Evolutionary conservation across 2,329 filamentous ascomycete species (phyloP).

Genomic region (Coniochaeta pulveracea): DNA sequence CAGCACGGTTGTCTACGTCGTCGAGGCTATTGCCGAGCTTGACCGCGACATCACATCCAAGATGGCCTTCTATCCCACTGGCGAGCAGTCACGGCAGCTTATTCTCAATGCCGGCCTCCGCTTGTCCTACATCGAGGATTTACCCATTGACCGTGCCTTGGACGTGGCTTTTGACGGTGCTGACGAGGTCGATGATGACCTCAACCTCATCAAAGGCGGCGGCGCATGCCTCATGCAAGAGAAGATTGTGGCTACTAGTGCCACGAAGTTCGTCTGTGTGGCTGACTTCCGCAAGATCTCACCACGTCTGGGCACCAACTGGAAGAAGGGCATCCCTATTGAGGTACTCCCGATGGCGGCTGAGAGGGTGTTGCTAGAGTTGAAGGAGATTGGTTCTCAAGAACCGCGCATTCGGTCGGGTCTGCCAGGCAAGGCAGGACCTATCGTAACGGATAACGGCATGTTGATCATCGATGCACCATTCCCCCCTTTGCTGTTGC

Average conservation of each 20-base stretch:
- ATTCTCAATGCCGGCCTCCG: conserved; percentile 70
- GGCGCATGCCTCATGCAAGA: conserved; percentile 97
- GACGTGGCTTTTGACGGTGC: conserved; percentile 95
- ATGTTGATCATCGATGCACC: conserved; percentile 90
- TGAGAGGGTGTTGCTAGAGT: conserved; percentile 60
- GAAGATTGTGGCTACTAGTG: conserved; percentile 81
- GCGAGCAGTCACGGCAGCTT: conserved; percentile 79
- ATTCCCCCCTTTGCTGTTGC: conserved; percentile 63
- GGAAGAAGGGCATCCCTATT: conserved; percentile 78
- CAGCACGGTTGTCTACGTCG: conserved; percentile 74
- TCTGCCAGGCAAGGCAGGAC: conserved; percentile 66
- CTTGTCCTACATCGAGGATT: conserved; percentile 65
- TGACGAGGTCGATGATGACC: conserved; percentile 86
- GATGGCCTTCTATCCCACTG: conserved; percentile 87
- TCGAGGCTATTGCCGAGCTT: conserved; percentile 63
- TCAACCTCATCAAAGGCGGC: conserved; percentile 97
- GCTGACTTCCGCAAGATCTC: conserved; percentile 85
- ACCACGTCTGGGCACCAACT: conserved; percentile 58
- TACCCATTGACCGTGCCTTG: conserved; percentile 47
- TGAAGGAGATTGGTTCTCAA: conserved; percentile 61
- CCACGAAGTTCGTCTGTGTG: conserved; percentile 69
- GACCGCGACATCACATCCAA: conserved; percentile 37
- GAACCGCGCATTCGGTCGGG: conserved; percentile 63
- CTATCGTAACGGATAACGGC: conserved; percentile 67
- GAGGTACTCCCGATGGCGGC: conserved; percentile 84